Conservation (phyloP, 2,329 filamentous ascomycete species). For the Colletotrichum sp. region DNA sequence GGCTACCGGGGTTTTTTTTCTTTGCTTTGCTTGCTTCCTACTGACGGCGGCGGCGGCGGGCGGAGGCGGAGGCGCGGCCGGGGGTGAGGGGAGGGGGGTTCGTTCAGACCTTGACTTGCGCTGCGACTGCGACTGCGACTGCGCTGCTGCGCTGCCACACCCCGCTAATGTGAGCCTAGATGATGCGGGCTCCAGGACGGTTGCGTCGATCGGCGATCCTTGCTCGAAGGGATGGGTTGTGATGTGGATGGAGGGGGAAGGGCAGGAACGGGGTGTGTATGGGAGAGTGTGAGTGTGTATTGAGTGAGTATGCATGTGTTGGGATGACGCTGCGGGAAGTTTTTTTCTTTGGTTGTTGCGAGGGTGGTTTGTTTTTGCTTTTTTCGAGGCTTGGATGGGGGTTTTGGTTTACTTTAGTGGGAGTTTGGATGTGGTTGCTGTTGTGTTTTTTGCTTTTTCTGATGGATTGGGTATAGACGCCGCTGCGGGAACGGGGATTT, state of each 20-base stretch:
- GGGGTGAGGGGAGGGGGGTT: background rate
- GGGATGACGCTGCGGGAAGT: background rate
- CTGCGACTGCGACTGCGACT: background rate
- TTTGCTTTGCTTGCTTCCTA: background rate
- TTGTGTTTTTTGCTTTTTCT: slow-evolving; percentile 6
- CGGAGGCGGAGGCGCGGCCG: background rate
- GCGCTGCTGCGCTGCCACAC: background rate
- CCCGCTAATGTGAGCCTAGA: background rate
- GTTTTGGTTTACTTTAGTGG: background rate
- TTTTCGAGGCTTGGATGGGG: background rate
- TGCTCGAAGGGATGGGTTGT: background rate
- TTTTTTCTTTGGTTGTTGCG: background rate
- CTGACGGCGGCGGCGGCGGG: background rate
- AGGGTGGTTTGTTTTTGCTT: background rate
- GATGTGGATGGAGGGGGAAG: background rate
- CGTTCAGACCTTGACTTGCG: background rate
- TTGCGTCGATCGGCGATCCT: slow-evolving; percentile 10
- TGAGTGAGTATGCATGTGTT: background rate
- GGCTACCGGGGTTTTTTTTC: background rate
- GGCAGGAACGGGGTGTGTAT: background rate
- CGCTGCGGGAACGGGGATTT: background rate
- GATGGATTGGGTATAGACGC: background rate
- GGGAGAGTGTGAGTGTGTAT: background rate
- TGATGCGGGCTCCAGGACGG: slow-evolving; percentile 7
- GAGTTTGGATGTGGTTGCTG: background rate